Evolutionary conservation across 2,329 filamentous ascomycete genomes (phyloP), one percentile per base, ranked within the genome.

Genomic region (Penicillium sp.): DNA sequence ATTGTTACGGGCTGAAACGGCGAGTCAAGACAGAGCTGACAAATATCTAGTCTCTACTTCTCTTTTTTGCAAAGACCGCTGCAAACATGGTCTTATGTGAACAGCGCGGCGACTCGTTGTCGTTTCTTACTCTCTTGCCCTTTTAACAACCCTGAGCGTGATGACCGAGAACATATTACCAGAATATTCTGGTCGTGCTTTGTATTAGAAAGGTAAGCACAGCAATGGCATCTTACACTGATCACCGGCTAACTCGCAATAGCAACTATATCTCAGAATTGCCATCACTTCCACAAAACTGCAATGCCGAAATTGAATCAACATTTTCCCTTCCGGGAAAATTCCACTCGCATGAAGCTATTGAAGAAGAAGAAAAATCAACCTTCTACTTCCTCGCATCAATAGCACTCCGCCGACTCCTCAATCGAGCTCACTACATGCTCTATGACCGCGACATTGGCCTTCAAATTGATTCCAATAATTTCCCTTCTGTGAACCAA

Each of bases 111-210:
- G 7, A 58, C 56, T 4, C 50, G 51, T 4, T 58, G 45, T 35
- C 56, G 56, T 9, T 50, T 58, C 31, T 21, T 58, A 3, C 38
- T 58, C 6, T 55, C 51, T 31, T 58, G 51, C 21, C 38, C 50
- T n/a, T 33, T 58, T 13, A 31, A 54, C 25, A 54, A 58, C 3
- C 27, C 51, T 17, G 51, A 45, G 17, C 39, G 31, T 9, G 56
- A 58, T 38, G 44, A 58, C 15, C 45, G 44, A 19, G 56, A 58
- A 33, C 47, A 49, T 19, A 38, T 58, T 17, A 54, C 42, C 21
- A 31, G 56, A 41, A 55, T 58, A 49, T 58, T 58, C 10, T 58
- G 56, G 56, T 58, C 56, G 1, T 58, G 56, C 56, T 58, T 54
- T 41, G 51, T 58, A 38, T 25, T 58, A 39, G 56, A 58, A 35